These are phyloP conservation scores for Lentinus brumalis DNA, from an alignment of 768 basidiomycete species.

Conservation along the genomic window DNA sequence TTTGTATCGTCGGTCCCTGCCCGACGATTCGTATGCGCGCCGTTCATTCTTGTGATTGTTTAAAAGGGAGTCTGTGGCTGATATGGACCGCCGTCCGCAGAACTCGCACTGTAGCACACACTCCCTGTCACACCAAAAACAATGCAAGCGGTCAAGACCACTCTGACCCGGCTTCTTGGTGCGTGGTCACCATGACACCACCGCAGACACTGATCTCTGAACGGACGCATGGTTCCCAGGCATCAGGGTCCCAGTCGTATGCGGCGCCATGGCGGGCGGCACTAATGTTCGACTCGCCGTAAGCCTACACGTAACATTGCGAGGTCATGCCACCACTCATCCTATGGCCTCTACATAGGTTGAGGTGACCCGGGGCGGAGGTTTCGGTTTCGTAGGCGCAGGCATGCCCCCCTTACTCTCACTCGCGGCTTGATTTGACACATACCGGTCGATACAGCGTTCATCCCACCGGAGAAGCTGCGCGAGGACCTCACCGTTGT, in stretches of 20 bases:
- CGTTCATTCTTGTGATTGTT: background rate
- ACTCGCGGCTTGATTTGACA: slow-evolving; percentile 3
- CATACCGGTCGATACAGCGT: slow-evolving; percentile 40
- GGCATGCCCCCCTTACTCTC: slow-evolving; percentile 38
- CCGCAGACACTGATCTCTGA: background rate
- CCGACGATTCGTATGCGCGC: no score
- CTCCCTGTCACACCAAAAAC: slow-evolving; percentile 25
- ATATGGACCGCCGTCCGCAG: background rate
- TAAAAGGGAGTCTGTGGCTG: background rate
- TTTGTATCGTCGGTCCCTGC: no score
- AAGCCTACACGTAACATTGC: slow-evolving; percentile 8
- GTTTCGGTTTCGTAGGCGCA: slow-evolving; percentile 74
- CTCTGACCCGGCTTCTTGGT: slow-evolving; percentile 56
- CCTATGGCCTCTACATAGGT: slow-evolving; percentile 34
- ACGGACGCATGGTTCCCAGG: slow-evolving; percentile 35
- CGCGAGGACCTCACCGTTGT: slow-evolving; percentile 54
- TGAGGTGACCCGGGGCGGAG: slow-evolving; percentile 66
- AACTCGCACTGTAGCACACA: background rate
- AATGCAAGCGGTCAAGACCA: slow-evolving; percentile 38
- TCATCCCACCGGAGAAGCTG: slow-evolving; percentile 46
- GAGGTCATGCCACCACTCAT: slow-evolving; percentile 33
- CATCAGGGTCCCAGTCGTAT: slow-evolving; percentile 59
- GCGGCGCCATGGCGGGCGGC: slow-evolving; percentile 72
- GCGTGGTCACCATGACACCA: slow-evolving; percentile 15
- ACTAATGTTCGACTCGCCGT: slow-evolving; percentile 50